A percentile compares a stretch with the other conserved stretches of the same genome.
phyloP scores from a whole-genome alignment of 805 yeast genomes.

The Isabelozyma gotoi region DNA sequence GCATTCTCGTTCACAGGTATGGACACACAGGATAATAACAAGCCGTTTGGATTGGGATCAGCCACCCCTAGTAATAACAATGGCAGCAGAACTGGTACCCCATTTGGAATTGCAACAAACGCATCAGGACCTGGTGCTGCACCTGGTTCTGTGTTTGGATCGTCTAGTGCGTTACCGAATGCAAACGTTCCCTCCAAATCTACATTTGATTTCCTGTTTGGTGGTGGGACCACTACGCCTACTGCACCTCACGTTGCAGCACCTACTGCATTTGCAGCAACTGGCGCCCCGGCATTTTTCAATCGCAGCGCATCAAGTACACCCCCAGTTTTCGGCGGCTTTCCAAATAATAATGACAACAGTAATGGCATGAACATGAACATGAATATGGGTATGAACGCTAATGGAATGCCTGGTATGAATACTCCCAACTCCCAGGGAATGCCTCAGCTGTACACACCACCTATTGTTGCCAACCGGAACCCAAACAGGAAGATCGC shows the following conservation, averaged over 20 bases:
- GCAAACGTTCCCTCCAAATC: background rate
- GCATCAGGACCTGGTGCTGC: background rate
- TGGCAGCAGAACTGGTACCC: background rate
- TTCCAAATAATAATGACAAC: background rate
- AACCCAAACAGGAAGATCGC: conserved; percentile 1
- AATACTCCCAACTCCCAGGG: background rate
- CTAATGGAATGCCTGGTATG: background rate
- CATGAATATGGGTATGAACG: background rate
- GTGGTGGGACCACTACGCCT: background rate
- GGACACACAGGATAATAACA: background rate
- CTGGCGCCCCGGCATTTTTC: background rate
- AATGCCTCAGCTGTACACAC: background rate
- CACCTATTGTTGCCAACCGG: conserved; percentile 1
- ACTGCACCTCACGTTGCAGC: background rate
- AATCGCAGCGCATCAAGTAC: background rate
- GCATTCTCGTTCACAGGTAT: background rate
- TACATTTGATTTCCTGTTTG: background rate
- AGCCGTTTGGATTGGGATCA: background rate
- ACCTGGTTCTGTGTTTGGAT: background rate
- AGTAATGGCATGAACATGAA: background rate
- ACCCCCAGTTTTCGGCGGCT: background rate
- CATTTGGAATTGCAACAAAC: conserved; percentile 7
- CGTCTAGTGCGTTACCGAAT: no score
- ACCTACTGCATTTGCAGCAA: conserved; percentile 4
- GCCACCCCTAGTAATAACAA: background rate